Conservation (phyloP, 2,329 filamentous ascomycete species). For the Fusarium sp. region DNA sequence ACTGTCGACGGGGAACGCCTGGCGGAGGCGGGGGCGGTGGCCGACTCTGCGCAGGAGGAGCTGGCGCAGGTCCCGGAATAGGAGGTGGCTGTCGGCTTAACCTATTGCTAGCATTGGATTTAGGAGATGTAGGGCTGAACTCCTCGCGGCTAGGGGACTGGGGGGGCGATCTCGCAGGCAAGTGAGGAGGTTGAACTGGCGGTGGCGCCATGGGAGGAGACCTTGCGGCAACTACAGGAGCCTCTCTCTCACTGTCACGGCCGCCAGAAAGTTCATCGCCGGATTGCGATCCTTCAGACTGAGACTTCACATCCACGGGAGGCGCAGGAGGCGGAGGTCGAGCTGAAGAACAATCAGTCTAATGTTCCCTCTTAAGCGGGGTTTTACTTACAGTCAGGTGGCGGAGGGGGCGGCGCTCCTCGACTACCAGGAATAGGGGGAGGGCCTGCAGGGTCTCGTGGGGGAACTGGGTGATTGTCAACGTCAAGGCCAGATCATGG, state of each 20-base stretch:
- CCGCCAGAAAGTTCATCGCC: constrained; percentile 84
- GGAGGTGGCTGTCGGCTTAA: constrained; percentile 70
- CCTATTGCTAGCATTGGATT: constrained; percentile 62
- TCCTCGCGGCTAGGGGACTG: constrained; percentile 53
- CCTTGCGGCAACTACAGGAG: constrained; percentile 42
- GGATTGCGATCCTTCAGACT: constrained; percentile 84
- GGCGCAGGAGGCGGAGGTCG: constrained; percentile 71
- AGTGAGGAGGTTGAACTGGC: constrained; percentile 48
- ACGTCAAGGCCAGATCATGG: not conserved
- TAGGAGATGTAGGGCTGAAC: constrained; percentile 59
- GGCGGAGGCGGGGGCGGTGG: constrained; percentile 78
- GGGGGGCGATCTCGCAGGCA: constrained; percentile 53
- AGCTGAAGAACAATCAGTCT: constrained; percentile 59
- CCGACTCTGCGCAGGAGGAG: constrained; percentile 66
- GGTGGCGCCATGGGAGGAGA: constrained; percentile 61
- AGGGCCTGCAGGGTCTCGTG: constrained; percentile 54
- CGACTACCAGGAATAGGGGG: constrained; percentile 64
- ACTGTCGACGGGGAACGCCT: constrained; percentile 66
- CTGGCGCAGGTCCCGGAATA: constrained; percentile 68
- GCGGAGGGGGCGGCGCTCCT: constrained; percentile 70
- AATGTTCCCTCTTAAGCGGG: constrained; percentile 42
- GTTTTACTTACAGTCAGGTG: constrained; percentile 69
- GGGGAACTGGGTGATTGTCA: constrained; percentile 52
- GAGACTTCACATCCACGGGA: constrained; percentile 69
- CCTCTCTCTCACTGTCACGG: constrained; percentile 57